Evolutionary conservation across 2,329 filamentous ascomycete species (phyloP), one percentile per base, ranked within the genome.

Genomic region (Tolypocladium pustulatum): DNA sequence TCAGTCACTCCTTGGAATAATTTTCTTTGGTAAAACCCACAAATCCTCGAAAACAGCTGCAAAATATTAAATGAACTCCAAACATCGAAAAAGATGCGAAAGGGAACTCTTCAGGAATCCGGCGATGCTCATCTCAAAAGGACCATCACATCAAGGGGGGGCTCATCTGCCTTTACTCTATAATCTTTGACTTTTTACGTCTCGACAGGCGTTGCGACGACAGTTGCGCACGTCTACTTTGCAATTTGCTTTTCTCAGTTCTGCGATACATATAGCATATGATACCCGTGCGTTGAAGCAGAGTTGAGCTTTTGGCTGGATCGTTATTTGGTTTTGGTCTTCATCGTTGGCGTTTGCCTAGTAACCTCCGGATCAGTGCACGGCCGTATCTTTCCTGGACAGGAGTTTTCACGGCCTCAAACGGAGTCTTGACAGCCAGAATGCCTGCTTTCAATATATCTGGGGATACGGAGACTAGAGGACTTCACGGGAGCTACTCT

Each of bases 1-100:
- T 56, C 58, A 69, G 71, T 72, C 72, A 57, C 59, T 73, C 72
- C 54, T 66, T 72, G 57, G 56, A 6, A 63, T 55, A 60, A 2
- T 69, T 72, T 70, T 64, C 65, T 72, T 68, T 4, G 52, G 52
- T 40, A 60, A 57, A 61, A 38, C 30, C 52, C 43, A 60, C 60
- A 60, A 62, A 57, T 41, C 54, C 43, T 56, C 49, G 57, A 61
- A 64, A 60, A 58, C 22, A 49, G 15, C 13, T 56, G 34, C 40
- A 61, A 61, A 59, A 46, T 61, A 62, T 43, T 64, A 66, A 68
- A 63, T 30, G 25, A 63, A 66, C 61, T 67, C 62, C 65, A 6
- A 34, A 34, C 32, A 34, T n/a, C 32, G 32, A 52, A 34, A 52
- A 32, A 6, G 6, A 36, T 15, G 20, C 49, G 10, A 53, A 53